phyloP scores from a whole-genome alignment of 2,329 filamentous ascomycete genomes.

The Cordyceps cicadae region DNA sequence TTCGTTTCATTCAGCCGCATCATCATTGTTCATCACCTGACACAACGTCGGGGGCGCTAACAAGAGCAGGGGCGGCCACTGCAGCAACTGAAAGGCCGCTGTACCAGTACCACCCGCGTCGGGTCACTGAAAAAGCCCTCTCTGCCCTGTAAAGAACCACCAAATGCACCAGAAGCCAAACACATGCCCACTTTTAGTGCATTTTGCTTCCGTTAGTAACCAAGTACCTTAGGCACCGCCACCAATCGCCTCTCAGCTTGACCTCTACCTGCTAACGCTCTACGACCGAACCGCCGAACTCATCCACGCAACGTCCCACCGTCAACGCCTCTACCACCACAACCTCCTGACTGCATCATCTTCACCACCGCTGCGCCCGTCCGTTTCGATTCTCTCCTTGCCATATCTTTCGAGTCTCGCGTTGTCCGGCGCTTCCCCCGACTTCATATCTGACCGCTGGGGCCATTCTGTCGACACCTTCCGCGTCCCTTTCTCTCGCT shows the following conservation, averaged over 20 bases:
- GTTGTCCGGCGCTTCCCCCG: neutral
- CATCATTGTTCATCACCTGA: conserved; percentile 1
- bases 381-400: neutral
- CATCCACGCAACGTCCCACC: conserved; percentile 11
- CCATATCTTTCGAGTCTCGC: neutral
- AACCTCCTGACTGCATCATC: neutral
- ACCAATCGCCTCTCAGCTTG: conserved; percentile 9
- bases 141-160: neutral
- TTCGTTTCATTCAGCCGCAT: neutral
- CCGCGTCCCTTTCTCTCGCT: neutral
- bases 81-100: too few species aligned
- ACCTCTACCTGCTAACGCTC: conserved; percentile 1
- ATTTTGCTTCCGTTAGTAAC: neutral
- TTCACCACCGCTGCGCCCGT: neutral
- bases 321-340: conserved; percentile 2
- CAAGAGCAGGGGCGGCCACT: neutral
- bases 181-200: neutral
- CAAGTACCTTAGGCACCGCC: neutral
- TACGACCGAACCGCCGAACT: conserved; percentile 1
- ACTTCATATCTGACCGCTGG: neutral
- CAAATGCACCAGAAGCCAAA: too few species aligned
- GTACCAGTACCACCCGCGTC: neutral
- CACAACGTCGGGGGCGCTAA: neutral
- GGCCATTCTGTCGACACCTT: neutral
- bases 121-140: neutral